Evolutionary conservation across 495 filamentous ascomycete genomes (phyloP).

Genomic region (Penicillium antarcticum): DNA sequence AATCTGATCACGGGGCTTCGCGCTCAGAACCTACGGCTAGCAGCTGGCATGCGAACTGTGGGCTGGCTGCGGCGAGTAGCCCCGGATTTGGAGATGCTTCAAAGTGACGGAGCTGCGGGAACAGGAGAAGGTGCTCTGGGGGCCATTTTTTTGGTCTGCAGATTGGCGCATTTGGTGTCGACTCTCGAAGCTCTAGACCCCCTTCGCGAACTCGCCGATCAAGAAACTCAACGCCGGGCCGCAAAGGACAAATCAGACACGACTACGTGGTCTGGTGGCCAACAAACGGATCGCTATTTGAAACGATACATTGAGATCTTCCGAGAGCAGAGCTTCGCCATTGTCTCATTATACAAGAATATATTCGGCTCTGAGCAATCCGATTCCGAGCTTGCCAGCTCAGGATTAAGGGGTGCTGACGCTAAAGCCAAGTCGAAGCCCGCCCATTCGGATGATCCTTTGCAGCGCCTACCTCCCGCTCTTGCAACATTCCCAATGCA

Average conservation of each 20-base stretch:
- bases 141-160: constrained; percentile 82
- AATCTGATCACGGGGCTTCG: constrained; percentile 79
- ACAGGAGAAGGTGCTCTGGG: constrained; percentile 64
- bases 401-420: constrained; percentile 33
- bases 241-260: constrained; percentile 23
- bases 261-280: constrained; percentile 65
- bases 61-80: constrained; percentile 87
- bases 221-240: constrained; percentile 60
- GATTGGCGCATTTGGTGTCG: constrained; percentile 71
- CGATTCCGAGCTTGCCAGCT: constrained; percentile 29
- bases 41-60: constrained; percentile 86
- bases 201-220: constrained; percentile 81
- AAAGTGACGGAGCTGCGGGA: constrained; percentile 38
- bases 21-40: constrained; percentile 76
- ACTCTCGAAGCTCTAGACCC: constrained; percentile 86
- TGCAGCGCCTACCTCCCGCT: constrained; percentile 70
- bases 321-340: constrained; percentile 94
- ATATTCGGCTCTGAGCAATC: constrained; percentile 67
- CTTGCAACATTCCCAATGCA: constrained; percentile 83
- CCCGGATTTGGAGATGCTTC: constrained; percentile 65
- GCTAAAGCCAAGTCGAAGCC: constrained; percentile 20
- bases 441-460: constrained; percentile 46
- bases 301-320: constrained; percentile 98
- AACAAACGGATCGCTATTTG: constrained; percentile 90
- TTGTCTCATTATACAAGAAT: constrained; percentile 85